These are phyloP conservation scores for Wolfiporia cocos DNA, from an alignment of 1,284 basidiomycete species.

Conservation along the genomic window DNA sequence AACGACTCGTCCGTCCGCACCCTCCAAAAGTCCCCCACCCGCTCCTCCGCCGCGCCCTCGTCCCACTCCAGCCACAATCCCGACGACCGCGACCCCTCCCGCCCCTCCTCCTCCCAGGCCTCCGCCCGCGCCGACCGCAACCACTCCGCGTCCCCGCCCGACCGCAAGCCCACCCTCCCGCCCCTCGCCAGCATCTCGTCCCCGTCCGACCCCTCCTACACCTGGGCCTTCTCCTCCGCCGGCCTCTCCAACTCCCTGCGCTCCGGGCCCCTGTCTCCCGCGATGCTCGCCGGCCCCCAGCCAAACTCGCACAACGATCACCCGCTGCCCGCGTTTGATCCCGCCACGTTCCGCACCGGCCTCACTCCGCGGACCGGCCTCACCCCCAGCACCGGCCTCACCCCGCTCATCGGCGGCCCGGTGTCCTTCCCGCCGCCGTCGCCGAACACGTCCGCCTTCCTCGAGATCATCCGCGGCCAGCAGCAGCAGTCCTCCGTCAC, in stretches of 20 bases:
- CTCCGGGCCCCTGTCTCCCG: constrained; percentile 88
- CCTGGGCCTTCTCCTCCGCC: constrained; percentile 60
- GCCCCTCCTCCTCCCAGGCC: constrained; percentile 17
- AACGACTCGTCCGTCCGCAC: constrained; percentile 42
- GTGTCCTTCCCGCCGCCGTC: constrained; percentile 79
- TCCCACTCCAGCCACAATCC: constrained; percentile 33
- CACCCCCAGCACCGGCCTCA: constrained; percentile 78
- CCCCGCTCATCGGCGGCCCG: constrained; percentile 76
- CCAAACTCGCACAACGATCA: constrained; percentile 27
- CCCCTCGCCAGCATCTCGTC: constrained; percentile 83
- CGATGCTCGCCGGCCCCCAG: constrained; percentile 90
- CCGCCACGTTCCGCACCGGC: constrained; percentile 71
- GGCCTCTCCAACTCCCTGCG: constrained; percentile 74
- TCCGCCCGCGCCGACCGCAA: constrained; percentile 20
- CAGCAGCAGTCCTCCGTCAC: constrained; percentile 38
- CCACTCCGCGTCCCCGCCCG: constrained; percentile 17
- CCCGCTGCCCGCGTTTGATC: constrained; percentile 53
- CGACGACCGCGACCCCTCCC: constrained; percentile 31
- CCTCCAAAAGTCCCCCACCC: constrained; percentile 26
- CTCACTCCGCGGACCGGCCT: constrained; percentile 74
- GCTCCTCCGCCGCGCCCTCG: constrained; percentile 34
- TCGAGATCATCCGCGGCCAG: constrained; percentile 83
- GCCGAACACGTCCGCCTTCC: constrained; percentile 89
- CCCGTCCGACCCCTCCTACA: constrained; percentile 72
- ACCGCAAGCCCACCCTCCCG: constrained; percentile 66